Conservation (phyloP, 805 yeast species). For the Candida maesae region DNA sequence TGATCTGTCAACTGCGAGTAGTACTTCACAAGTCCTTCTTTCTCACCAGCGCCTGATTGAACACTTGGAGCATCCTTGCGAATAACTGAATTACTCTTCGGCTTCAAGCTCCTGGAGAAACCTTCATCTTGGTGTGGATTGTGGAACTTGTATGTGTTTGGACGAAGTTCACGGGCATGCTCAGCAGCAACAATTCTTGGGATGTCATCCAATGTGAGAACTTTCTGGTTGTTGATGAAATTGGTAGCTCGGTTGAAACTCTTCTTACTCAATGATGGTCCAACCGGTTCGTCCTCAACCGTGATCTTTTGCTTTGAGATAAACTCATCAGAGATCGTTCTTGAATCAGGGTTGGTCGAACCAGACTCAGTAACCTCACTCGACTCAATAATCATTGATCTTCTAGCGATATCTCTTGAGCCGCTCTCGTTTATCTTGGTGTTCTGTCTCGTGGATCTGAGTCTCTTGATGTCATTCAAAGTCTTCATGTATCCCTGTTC, state of each 20-base stretch:
- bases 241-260: slow-evolving; percentile 64
- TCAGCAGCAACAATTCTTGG: slow-evolving; percentile 97
- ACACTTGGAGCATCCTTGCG: slow-evolving; percentile 15
- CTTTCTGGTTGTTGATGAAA: slow-evolving; percentile 72
- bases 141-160: slow-evolving; percentile 87
- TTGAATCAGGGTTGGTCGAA: slow-evolving; percentile 1
- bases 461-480: slow-evolving; percentile 68
- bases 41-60: slow-evolving; percentile 5
- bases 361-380: slow-evolving; percentile 7
- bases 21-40: slow-evolving; percentile 34
- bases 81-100: slow-evolving; percentile 22
- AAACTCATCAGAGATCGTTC: slow-evolving; percentile 17
- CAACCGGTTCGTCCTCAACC: slow-evolving; percentile 31
- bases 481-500: slow-evolving; percentile 64
- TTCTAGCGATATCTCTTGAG: slow-evolving; percentile 57
- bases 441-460: slow-evolving; percentile 70
- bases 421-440: slow-evolving; percentile 47
- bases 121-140: slow-evolving; percentile 33
- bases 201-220: slow-evolving; percentile 90
- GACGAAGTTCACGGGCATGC: slow-evolving; percentile 89
- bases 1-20: slow-evolving; percentile 59
- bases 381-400: slow-evolving; percentile 56
- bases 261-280: slow-evolving; percentile 54
- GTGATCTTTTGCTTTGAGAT: slow-evolving; percentile 25
- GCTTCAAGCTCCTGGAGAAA: slow-evolving; percentile 17